Evolutionary conservation across 495 filamentous ascomycete species (phyloP).

Genomic region (Usnea hakonensis): DNA sequence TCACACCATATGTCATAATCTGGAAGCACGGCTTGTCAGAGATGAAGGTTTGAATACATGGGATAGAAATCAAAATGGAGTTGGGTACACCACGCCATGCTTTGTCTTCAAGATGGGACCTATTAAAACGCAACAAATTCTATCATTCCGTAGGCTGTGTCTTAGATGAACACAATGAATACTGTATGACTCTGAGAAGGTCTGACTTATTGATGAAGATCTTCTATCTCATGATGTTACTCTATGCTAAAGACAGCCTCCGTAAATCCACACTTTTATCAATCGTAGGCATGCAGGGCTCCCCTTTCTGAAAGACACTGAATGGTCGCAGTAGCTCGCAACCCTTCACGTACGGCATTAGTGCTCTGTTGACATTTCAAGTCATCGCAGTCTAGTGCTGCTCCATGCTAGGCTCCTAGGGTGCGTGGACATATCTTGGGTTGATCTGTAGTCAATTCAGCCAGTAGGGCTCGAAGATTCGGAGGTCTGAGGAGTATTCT

Average conservation of each 20-base stretch:
- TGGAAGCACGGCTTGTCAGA: slow-evolving; percentile 93
- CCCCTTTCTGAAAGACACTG: too few species aligned
- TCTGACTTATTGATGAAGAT: background rate
- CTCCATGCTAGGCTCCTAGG: background rate
- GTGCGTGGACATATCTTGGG: background rate
- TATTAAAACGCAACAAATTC: too few species aligned
- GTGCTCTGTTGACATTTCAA: too few species aligned
- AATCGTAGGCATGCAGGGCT: too few species aligned
- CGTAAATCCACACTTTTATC: background rate
- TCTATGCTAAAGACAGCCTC: background rate
- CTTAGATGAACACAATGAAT: background rate
- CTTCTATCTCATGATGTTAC: background rate
- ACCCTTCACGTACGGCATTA: too few species aligned
- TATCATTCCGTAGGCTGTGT: background rate
- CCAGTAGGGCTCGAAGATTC: background rate
- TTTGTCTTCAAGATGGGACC: background rate
- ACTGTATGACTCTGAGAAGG: background rate
- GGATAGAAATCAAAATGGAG: background rate
- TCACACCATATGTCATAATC: slow-evolving; percentile 79
- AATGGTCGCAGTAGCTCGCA: too few species aligned
- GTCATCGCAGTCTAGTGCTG: too few species aligned
- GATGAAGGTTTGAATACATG: slow-evolving; percentile 73
- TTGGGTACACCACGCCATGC: background rate
- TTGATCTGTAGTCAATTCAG: background rate
- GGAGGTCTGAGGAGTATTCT: background rate